Base-by-base conservation (phyloP, 805 yeast species). In the Cyberlindnera mrakii region DNA sequence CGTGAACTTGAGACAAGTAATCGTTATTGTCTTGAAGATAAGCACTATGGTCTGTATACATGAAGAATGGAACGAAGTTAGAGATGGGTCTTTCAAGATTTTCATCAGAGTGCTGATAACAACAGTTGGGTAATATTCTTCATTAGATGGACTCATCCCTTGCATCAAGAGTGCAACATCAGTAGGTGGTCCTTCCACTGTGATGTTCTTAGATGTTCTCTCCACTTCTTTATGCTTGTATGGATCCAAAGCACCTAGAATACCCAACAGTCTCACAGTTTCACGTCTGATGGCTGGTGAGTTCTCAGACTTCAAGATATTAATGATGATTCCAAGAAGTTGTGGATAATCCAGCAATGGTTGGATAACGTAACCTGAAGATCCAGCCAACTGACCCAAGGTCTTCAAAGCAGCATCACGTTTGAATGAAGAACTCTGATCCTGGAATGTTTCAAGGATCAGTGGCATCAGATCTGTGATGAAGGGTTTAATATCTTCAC, bases 201-300 rank as follows among this genome's bases (percentile, higher is more conserved):
- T 49, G 27, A 60, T 59, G 43, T 64, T 64, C 37, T 75, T 78
- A 1, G 83, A 75, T 1, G 71, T 72, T 44, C 86, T 81, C 58
- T 90, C 98, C 9, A 90, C 86, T 53, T 88, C 96, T 43, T 96
- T 78, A 53, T 89, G 95, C 58, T 87, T 90, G 59, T 91, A 93
- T 1, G 99, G 99, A 63, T 93, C 99, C 38, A 93, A 68, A 0
- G 99, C 99, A 49, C 99, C 99, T 34, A 93, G 67, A 30, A 90
- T 89, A 58, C 99, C 99, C 44, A 93, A 68, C 19, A 93, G 65
- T 50, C 91, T 74, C 1, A 93, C 96, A 0, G 96, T 85, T 60
- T 93, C 98, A 44, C 96, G 70, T 55, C 93, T 78, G 7, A 87
- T 80, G 4, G 75, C 66, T 3, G 82, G 75, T 0, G 95, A 78